These are phyloP conservation scores for Coniochaeta sp. DNA, from an alignment of 2,329 filamentous ascomycete species.

Conservation along the genomic window DNA sequence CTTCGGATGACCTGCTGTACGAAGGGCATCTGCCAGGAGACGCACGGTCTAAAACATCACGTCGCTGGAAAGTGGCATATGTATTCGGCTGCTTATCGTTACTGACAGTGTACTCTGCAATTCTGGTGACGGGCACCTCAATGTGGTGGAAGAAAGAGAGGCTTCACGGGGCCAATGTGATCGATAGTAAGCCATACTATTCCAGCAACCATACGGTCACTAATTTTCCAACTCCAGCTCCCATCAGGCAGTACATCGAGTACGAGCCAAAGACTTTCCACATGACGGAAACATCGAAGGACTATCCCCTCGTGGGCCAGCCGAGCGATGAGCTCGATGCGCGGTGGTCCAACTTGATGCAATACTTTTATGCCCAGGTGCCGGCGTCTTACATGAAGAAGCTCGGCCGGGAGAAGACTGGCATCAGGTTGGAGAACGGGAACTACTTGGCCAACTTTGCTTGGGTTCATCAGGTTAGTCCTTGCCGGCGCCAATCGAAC, in stretches of 20 bases:
- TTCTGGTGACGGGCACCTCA: slow-evolving; percentile 11
- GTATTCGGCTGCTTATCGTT: slow-evolving; percentile 3
- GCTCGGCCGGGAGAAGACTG: slow-evolving; percentile 12
- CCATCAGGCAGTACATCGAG: slow-evolving; percentile 3
- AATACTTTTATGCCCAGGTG: slow-evolving; percentile 16
- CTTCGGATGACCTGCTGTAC: not conserved
- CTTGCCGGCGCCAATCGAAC: not conserved
- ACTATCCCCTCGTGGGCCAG: slow-evolving; percentile 11
- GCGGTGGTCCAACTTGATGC: slow-evolving; percentile 14
- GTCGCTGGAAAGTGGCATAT: slow-evolving; percentile 3
- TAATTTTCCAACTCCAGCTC: not conserved
- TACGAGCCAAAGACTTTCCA: slow-evolving; percentile 2
- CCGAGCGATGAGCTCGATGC: slow-evolving; percentile 10
- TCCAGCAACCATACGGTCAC: not conserved
- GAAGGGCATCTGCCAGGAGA: slow-evolving; percentile 6
- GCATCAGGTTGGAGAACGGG: slow-evolving; percentile 15
- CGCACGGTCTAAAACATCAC: slow-evolving; percentile 1
- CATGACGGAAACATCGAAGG: slow-evolving; percentile 1
- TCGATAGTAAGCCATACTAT: slow-evolving; percentile 11
- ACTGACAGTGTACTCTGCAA: slow-evolving; percentile 11
- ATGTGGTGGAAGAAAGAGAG: slow-evolving; percentile 13
- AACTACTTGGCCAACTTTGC: slow-evolving; percentile 18
- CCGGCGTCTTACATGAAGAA: slow-evolving; percentile 15
- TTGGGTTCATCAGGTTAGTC: slow-evolving; percentile 12
- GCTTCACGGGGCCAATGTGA: slow-evolving; percentile 15